Conservation (phyloP, 768 basidiomycete species). For the Collybia nuda region DNA sequence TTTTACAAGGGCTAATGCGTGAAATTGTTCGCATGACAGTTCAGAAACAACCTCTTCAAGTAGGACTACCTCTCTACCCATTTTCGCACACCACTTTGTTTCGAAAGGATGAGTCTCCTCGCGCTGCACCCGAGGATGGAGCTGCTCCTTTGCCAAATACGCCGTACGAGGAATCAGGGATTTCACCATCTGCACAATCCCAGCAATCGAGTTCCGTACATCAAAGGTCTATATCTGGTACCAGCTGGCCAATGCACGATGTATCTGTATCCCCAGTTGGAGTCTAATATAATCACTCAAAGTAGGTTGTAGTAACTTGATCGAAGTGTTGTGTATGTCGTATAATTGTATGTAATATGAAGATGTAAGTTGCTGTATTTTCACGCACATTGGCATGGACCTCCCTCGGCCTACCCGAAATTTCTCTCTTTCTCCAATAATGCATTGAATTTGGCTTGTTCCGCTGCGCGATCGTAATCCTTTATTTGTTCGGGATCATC, state of each 20-base stretch:
- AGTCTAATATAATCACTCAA: neutral
- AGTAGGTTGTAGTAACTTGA: no score
- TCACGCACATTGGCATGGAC: no score
- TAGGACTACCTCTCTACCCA: slow-evolving; percentile 78
- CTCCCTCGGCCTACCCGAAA: slow-evolving; percentile 17
- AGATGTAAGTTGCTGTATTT: neutral
- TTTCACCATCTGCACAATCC: slow-evolving; percentile 14
- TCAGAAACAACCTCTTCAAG: slow-evolving; percentile 77
- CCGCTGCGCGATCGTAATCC: slow-evolving; percentile 34
- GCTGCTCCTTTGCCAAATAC: slow-evolving; percentile 39
- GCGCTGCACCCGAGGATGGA: slow-evolving; percentile 26
- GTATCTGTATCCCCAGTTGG: slow-evolving; percentile 19
- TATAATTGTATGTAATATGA: slow-evolving; percentile 10
- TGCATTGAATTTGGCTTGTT: slow-evolving; percentile 60
- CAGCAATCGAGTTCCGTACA: slow-evolving; percentile 9
- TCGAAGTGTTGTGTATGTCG: slow-evolving; percentile 4
- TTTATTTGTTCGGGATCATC: slow-evolving; percentile 7
- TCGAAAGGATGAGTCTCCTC: slow-evolving; percentile 43
- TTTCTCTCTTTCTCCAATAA: slow-evolving; percentile 58
- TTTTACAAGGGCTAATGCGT: slow-evolving; percentile 81
- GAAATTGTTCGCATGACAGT: slow-evolving; percentile 83
- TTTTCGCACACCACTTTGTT: slow-evolving; percentile 73
- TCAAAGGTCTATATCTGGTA: slow-evolving; percentile 9
- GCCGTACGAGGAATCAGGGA: slow-evolving; percentile 28
- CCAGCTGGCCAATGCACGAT: slow-evolving; percentile 24